A percentile compares a stretch with the other conserved stretches of the same genome.
phyloP scores from a whole-genome alignment of 441 rosid species.

The Populus hybrid region DNA sequence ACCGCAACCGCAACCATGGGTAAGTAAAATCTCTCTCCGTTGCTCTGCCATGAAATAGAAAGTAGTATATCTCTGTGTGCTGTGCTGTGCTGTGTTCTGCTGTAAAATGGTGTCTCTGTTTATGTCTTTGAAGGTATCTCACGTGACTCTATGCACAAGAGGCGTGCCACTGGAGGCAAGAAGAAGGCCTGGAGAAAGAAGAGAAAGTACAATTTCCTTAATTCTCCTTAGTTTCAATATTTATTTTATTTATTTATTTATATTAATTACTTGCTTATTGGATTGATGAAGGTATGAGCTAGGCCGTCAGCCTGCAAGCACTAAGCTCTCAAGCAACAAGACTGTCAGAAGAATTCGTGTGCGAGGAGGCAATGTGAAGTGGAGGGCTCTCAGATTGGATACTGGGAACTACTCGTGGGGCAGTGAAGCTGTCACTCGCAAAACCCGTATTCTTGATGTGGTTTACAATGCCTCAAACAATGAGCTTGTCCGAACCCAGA shows the following conservation, averaged over 20 bases:
- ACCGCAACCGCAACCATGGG: no score
- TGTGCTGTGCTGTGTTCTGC: no score
- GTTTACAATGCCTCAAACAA: constrained; percentile 19
- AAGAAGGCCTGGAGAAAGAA: constrained; percentile 76
- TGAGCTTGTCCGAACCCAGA: constrained; percentile 61
- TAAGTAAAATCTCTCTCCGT: no score
- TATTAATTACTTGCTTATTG: not conserved
- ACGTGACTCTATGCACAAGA: constrained; percentile 71
- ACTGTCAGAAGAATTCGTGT: constrained; percentile 55
- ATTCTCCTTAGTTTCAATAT: no score
- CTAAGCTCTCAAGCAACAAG: constrained; percentile 56
- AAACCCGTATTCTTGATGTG: constrained; percentile 56
- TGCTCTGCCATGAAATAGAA: no score
- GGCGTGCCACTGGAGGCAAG: constrained; percentile 76
- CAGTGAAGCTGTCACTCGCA: constrained; percentile 55
- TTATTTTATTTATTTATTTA: not conserved
- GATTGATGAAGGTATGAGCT: constrained; percentile 44
- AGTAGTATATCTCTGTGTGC: no score
- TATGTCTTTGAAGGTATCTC: constrained; percentile 43
- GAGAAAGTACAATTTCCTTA: constrained; percentile 37
- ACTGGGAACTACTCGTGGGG: constrained; percentile 63
- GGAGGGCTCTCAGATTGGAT: constrained; percentile 56
- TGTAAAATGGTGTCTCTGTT: no score
- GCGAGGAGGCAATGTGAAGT: constrained; percentile 64
- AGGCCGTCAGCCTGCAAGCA: constrained; percentile 56